Evolutionary conservation across 2,329 filamentous ascomycete genomes (phyloP).

Genomic region (Ophiostoma fasciatum): DNA sequence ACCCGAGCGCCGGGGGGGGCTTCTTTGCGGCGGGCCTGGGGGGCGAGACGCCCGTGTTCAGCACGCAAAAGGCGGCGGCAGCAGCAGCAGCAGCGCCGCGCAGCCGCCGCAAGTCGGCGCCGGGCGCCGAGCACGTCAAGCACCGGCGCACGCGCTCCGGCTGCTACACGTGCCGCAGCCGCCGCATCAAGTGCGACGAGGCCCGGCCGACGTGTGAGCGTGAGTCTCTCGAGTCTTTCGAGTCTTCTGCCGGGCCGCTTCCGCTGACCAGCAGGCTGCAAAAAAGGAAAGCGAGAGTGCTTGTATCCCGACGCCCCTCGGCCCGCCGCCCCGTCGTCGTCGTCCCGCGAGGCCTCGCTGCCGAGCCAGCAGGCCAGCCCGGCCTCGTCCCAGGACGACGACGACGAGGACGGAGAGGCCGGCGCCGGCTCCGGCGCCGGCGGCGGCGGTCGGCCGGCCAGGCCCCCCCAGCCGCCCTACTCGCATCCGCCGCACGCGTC

Average conservation of each 20-base stretch:
- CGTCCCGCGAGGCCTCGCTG: conserved; percentile 23
- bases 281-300: conserved; percentile 83
- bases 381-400: conserved; percentile 38
- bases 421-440: not conserved
- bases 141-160: conserved; percentile 87
- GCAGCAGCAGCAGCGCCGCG: conserved; percentile 19
- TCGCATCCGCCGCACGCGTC: no score
- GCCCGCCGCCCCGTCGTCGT: conserved; percentile 13
- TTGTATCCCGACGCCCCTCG: conserved; percentile 59
- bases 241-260: no score
- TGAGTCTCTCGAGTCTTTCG: conserved; percentile 28
- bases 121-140: conserved; percentile 60
- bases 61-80: no score
- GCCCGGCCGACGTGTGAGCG: conserved; percentile 71
- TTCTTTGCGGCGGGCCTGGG: no score
- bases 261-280: conserved; percentile 75
- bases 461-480: no score
- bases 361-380: conserved; percentile 31
- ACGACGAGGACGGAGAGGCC: conserved; percentile 24
- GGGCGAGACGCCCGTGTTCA: no score
- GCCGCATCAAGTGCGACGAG: conserved; percentile 94
- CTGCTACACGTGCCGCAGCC: conserved; percentile 78
- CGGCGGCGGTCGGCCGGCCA: not conserved
- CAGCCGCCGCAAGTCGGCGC: conserved; percentile 34
- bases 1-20: no score